phyloP scores from a whole-genome alignment of 2,329 filamentous ascomycete genomes.

The Dendrostoma leiphaemia region DNA sequence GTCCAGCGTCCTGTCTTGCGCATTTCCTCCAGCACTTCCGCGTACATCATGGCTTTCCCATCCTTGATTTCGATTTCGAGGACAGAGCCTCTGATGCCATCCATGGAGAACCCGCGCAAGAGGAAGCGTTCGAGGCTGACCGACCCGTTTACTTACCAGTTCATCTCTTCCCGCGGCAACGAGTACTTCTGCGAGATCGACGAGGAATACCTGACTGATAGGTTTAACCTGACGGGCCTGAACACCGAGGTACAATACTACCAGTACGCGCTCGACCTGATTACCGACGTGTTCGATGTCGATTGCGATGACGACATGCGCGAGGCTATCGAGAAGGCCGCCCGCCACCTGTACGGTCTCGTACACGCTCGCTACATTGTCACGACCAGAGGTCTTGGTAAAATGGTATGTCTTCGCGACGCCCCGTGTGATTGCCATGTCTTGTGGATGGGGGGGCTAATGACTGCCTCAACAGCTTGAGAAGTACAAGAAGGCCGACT shows the following conservation, averaged over 20 bases:
- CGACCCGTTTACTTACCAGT: slow-evolving; percentile 53
- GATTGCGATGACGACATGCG: slow-evolving; percentile 99
- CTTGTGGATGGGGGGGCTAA: not conserved
- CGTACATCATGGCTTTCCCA: too few relatives aligned
- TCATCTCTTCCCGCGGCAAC: slow-evolving; percentile 95
- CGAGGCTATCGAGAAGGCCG: slow-evolving; percentile 96
- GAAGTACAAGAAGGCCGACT: slow-evolving; percentile 98
- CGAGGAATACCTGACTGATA: slow-evolving; percentile 96
- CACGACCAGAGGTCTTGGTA: slow-evolving; percentile 86
- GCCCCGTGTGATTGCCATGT: not conserved
- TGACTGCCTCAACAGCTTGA: slow-evolving; percentile 68
- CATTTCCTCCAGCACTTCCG: too few relatives aligned
- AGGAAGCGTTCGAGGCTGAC: slow-evolving; percentile 11
- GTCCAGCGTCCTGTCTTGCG: not conserved
- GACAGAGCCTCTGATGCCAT: not conserved
- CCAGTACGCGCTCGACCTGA: slow-evolving; percentile 94
- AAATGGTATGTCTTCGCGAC: slow-evolving; percentile 71
- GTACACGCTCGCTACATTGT: slow-evolving; percentile 97
- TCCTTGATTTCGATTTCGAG: too few relatives aligned
- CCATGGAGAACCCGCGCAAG: not conserved
- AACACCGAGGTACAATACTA: slow-evolving; percentile 99
- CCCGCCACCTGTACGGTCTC: slow-evolving; percentile 89
- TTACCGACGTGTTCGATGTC: slow-evolving; percentile 97
- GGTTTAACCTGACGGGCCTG: slow-evolving; percentile 95
- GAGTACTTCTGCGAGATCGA: slow-evolving; percentile 99